Evolutionary conservation across 768 basidiomycete genomes (phyloP).

Genomic region (Vararia minispora): DNA sequence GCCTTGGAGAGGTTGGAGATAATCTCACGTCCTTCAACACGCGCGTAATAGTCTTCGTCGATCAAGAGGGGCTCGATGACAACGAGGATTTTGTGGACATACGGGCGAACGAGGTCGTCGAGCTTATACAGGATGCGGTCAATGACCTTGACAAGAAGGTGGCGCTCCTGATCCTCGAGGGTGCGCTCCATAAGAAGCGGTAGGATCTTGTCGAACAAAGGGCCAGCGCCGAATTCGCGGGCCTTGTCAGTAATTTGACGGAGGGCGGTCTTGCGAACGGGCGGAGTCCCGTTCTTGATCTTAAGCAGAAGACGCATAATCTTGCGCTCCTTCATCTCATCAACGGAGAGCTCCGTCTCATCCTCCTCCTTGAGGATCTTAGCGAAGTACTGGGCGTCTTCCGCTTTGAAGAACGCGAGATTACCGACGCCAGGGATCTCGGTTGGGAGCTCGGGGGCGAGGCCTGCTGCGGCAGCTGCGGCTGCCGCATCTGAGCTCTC

Average conservation of each 20-base stretch:
- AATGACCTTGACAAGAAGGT: slow-evolving; percentile 96
- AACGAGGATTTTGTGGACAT: slow-evolving; percentile 98
- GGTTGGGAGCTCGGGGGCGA: slow-evolving; percentile 87
- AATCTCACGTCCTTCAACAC: slow-evolving; percentile 98
- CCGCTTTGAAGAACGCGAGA: slow-evolving; percentile 95
- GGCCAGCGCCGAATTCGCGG: slow-evolving; percentile 95
- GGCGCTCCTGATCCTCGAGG: slow-evolving; percentile 96
- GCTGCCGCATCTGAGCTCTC: slow-evolving; percentile 89
- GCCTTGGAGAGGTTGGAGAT: slow-evolving; percentile 98
- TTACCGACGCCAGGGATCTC: slow-evolving; percentile 98
- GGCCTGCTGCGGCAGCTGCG: slow-evolving; percentile 80
- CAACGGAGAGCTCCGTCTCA: slow-evolving; percentile 83
- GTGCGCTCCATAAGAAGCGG: slow-evolving; percentile 97
- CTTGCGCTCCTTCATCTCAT: slow-evolving; percentile 99
- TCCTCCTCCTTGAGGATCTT: slow-evolving; percentile 95
- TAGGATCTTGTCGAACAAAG: slow-evolving; percentile 96
- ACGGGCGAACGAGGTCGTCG: slow-evolving; percentile 96
- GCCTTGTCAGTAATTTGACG: slow-evolving; percentile 99
- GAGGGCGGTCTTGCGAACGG: slow-evolving; percentile 94
- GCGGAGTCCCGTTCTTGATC: slow-evolving; percentile 99
- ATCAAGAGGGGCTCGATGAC: slow-evolving; percentile 98
- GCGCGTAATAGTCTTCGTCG: slow-evolving; percentile 94
- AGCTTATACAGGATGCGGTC: slow-evolving; percentile 98
- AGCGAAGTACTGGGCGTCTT: slow-evolving; percentile 96
- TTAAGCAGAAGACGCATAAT: slow-evolving; percentile 97